Conservation (phyloP, 352 stramenopile genomes). For the Aphanomyces euteiches region DNA sequence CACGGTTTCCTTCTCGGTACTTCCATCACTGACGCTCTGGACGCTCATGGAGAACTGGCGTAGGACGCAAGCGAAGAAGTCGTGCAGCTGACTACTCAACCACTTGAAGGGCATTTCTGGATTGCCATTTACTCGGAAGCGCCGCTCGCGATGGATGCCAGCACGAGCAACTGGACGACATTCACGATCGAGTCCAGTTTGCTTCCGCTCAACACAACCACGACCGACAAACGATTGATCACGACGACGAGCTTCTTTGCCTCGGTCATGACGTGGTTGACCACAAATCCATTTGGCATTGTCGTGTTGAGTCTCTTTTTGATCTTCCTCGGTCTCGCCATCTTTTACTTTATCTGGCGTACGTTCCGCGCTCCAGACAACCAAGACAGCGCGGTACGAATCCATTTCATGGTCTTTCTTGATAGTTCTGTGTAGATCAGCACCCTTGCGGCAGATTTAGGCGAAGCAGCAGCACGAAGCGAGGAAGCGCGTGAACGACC, state of each 20-base stretch:
- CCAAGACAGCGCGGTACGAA: slow-evolving; percentile 40
- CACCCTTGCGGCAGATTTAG: not conserved
- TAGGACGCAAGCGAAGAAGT: slow-evolving; percentile 36
- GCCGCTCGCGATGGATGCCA: slow-evolving; percentile 30
- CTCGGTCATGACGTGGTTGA: slow-evolving; percentile 51
- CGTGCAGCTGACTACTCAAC: slow-evolving; percentile 48
- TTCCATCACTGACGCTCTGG: slow-evolving; percentile 12
- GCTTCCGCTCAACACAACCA: slow-evolving; percentile 23
- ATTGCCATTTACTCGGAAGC: slow-evolving; percentile 70
- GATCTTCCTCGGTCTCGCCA: slow-evolving; percentile 42
- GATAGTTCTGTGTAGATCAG: not conserved
- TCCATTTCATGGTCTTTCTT: not conserved
- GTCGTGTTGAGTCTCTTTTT: slow-evolving; percentile 46
- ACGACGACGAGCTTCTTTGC: slow-evolving; percentile 50
- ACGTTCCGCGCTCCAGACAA: slow-evolving; percentile 57
- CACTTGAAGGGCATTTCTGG: slow-evolving; percentile 64
- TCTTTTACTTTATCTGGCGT: slow-evolving; percentile 51
- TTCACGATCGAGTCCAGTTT: slow-evolving; percentile 48
- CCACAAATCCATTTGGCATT: slow-evolving; percentile 43
- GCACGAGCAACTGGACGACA: slow-evolving; percentile 34
- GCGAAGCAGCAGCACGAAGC: not conserved
- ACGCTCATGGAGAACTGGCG: not conserved
- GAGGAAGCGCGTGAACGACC: not conserved
- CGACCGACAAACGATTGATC: slow-evolving; percentile 33
- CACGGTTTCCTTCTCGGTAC: slow-evolving; percentile 44